These are phyloP conservation scores for Erodium maritimum DNA, from an alignment of 345 rosid species.

Conservation along the genomic window DNA sequence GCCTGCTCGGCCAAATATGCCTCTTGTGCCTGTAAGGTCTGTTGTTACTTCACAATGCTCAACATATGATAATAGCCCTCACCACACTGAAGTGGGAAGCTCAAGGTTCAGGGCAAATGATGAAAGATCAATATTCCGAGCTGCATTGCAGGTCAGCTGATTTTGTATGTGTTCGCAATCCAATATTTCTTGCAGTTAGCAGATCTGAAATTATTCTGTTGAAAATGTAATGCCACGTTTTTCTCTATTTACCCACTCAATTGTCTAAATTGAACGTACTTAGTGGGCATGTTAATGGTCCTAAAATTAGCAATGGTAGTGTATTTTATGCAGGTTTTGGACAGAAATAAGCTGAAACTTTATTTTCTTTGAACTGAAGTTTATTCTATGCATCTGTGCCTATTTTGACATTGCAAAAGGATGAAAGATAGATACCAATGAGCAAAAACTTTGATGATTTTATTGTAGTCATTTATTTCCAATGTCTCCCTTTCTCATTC, in stretches of 20 bases:
- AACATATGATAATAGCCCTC: slow-evolving; percentile 15
- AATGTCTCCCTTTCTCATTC: no score
- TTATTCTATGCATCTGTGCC: no score
- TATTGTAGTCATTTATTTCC: no score
- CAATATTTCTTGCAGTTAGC: no score
- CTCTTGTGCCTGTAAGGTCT: slow-evolving; percentile 18
- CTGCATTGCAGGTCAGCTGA: slow-evolving; percentile 69
- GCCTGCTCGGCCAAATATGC: slow-evolving; percentile 28
- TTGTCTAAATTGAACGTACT: background rate
- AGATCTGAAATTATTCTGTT: no score
- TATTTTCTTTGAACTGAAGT: no score
- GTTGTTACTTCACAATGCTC: slow-evolving; percentile 17
- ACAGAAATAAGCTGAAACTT: background rate
- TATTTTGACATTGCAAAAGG: no score
- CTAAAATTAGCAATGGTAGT: background rate
- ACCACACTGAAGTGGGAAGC: slow-evolving; percentile 27
- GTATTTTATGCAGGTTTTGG: background rate
- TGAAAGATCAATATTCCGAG: slow-evolving; percentile 45
- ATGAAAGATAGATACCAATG: no score
- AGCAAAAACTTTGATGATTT: no score
- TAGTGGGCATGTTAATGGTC: background rate
- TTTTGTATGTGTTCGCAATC: background rate
- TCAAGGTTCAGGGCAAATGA: slow-evolving; percentile 31
- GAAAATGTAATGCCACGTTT: no score
- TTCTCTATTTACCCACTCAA: no score